Evolutionary conservation across 2,329 filamentous ascomycete species (phyloP).

Genomic region (Thelonectria discophora): DNA sequence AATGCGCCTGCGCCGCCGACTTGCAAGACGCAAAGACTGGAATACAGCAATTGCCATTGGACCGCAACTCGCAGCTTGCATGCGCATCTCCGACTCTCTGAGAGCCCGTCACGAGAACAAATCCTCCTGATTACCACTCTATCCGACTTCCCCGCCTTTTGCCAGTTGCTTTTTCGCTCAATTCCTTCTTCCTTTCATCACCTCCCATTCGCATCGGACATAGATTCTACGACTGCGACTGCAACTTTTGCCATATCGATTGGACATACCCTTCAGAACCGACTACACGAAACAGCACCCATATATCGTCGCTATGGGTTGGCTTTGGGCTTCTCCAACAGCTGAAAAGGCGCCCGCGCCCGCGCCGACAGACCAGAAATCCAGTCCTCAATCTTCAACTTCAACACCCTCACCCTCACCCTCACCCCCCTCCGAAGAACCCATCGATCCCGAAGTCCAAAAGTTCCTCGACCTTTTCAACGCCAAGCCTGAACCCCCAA

Average conservation of each 20-base stretch:
- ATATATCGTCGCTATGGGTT: conserved; percentile 60
- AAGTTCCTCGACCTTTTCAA: conserved; percentile 62
- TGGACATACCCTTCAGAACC: background rate
- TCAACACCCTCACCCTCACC: conserved; percentile 27
- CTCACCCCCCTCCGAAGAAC: conserved; percentile 36
- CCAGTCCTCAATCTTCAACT: conserved; percentile 33
- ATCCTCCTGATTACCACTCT: background rate
- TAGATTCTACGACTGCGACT: background rate
- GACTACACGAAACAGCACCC: conserved; percentile 13
- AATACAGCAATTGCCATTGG: conserved; percentile 3
- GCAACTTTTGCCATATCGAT: background rate
- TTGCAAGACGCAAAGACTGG: background rate
- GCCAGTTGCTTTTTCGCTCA: background rate
- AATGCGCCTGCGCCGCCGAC: background rate
- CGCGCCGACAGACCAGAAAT: conserved; percentile 35
- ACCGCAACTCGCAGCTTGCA: conserved; percentile 3
- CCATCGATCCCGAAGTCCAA: conserved; percentile 61
- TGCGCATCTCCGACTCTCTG: background rate
- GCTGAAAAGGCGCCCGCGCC: conserved; percentile 41
- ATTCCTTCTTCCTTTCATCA: background rate
- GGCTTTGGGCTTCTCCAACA: conserved; percentile 64
- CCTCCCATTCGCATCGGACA: background rate
- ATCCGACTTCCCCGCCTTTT: background rate
- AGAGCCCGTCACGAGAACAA: conserved; percentile 12
- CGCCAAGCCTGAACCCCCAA: conserved; percentile 32